Percentiles rank a stretch among this genome's conserved stretches.
Conservation (phyloP, 2,329 filamentous ascomycete species). For the Colletotrichum sp. region DNA sequence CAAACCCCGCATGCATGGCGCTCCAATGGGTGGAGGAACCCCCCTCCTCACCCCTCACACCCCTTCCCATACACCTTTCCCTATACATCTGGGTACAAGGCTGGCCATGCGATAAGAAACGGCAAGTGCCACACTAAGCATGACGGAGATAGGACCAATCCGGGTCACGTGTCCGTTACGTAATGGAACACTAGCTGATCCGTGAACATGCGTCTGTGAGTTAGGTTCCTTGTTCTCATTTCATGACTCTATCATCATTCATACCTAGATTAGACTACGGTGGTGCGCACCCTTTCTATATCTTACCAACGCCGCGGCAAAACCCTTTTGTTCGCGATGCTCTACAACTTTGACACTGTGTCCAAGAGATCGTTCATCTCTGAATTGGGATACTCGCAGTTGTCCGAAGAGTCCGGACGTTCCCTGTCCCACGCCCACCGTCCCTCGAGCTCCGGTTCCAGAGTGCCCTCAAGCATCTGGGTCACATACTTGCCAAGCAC, state of each 20-base stretch:
- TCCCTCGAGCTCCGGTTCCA: slow-evolving; percentile 45
- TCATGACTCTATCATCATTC: neutral
- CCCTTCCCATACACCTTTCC: neutral
- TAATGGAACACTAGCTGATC: neutral
- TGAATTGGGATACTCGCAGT: slow-evolving; percentile 60
- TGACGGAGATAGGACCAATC: neutral
- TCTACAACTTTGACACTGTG: slow-evolving; percentile 31
- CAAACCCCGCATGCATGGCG: slow-evolving; percentile 6
- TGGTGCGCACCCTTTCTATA: neutral
- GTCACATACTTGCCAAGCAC: slow-evolving; percentile 66
- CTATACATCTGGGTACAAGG: neutral
- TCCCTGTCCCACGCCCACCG: slow-evolving; percentile 67
- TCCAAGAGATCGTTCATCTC: slow-evolving; percentile 61
- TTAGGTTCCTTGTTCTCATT: neutral
- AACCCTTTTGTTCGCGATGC: neutral
- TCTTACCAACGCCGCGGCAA: neutral
- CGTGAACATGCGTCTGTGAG: neutral
- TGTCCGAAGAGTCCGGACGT: slow-evolving; percentile 54
- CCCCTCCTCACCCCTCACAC: neutral
- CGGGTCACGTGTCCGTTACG: neutral
- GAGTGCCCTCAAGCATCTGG: slow-evolving; percentile 55
- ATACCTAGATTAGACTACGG: neutral
- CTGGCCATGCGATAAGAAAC: slow-evolving; percentile 5
- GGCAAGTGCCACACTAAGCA: neutral
- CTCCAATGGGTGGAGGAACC: neutral